These are phyloP conservation scores for Nothophoma quercina DNA, from an alignment of 2,329 filamentous ascomycete species.

Conservation along the genomic window DNA sequence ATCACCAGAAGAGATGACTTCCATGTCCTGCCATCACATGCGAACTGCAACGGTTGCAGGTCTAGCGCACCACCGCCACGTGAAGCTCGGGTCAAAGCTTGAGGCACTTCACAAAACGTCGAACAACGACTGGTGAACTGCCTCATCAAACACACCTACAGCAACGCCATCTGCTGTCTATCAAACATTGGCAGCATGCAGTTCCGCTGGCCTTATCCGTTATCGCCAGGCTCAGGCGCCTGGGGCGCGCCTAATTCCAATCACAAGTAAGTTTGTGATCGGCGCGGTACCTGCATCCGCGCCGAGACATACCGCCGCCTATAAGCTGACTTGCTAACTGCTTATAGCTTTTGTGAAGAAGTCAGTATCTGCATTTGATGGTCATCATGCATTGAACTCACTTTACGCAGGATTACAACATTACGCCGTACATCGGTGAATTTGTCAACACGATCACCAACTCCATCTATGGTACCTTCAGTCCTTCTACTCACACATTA, in stretches of 20 bases:
- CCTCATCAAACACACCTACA: background rate
- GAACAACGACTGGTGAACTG: background rate
- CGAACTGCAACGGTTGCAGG: background rate
- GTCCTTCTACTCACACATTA: background rate
- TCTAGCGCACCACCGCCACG: slow-evolving; percentile 26
- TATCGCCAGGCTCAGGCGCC: slow-evolving; percentile 26
- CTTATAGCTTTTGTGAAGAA: slow-evolving; percentile 48
- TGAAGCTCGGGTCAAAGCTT: slow-evolving; percentile 23
- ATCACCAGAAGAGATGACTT: too few relatives aligned
- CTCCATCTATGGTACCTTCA: slow-evolving; percentile 54
- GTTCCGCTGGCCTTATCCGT: slow-evolving; percentile 36
- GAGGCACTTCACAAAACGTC: slow-evolving; percentile 9
- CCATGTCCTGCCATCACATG: too few relatives aligned
- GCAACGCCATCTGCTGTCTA: background rate
- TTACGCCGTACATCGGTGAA: slow-evolving; percentile 62
- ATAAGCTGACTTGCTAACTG: slow-evolving; percentile 19
- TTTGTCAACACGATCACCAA: slow-evolving; percentile 64
- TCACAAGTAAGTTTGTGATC: slow-evolving; percentile 39
- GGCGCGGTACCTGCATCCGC: slow-evolving; percentile 12
- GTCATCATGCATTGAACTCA: background rate
- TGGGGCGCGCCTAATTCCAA: slow-evolving; percentile 43
- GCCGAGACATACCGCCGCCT: slow-evolving; percentile 4
- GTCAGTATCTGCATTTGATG: slow-evolving; percentile 8
- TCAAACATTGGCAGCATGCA: slow-evolving; percentile 25
- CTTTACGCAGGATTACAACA: slow-evolving; percentile 59